Evolutionary conservation across 176 grass and related monocot genomes (phyloP).

Genomic region (Bonia amplexicaulis): DNA sequence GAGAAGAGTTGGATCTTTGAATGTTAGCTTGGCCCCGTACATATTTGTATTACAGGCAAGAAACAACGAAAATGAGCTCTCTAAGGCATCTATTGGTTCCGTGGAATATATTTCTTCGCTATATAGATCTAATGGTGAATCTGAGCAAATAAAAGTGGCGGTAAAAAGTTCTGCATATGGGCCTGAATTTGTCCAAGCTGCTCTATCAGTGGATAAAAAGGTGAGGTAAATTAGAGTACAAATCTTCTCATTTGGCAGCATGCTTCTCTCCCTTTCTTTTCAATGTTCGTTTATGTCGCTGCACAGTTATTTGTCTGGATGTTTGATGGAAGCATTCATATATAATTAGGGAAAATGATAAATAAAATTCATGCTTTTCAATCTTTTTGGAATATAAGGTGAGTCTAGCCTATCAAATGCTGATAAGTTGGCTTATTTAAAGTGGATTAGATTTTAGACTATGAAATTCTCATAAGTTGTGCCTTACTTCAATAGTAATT

Average conservation of each 20-base stretch:
- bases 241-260: constrained; percentile 12
- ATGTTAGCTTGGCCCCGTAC: constrained; percentile 10
- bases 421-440: not conserved
- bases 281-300: not conserved
- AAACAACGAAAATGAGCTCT: constrained; percentile 41
- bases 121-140: constrained; percentile 74
- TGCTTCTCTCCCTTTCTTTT: not conserved
- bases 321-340: not conserved
- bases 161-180: constrained; percentile 66
- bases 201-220: constrained; percentile 88
- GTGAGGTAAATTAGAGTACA: constrained; percentile 33
- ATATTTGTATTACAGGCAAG: constrained; percentile 44
- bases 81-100: constrained; percentile 93
- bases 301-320: not conserved
- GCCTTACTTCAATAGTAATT: not conserved
- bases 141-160: constrained; percentile 69
- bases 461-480: not conserved
- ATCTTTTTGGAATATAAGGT: not conserved
- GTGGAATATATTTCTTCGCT: constrained; percentile 83
- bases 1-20: constrained; percentile 4
- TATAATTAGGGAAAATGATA: not conserved
- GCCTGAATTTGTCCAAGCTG: constrained; percentile 90
- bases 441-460: not conserved
- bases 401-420: not conserved
- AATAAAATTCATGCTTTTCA: not conserved